Base-by-base conservation (phyloP, 2,329 filamentous ascomycete species). In the Cercospora zeae-maydis region DNA sequence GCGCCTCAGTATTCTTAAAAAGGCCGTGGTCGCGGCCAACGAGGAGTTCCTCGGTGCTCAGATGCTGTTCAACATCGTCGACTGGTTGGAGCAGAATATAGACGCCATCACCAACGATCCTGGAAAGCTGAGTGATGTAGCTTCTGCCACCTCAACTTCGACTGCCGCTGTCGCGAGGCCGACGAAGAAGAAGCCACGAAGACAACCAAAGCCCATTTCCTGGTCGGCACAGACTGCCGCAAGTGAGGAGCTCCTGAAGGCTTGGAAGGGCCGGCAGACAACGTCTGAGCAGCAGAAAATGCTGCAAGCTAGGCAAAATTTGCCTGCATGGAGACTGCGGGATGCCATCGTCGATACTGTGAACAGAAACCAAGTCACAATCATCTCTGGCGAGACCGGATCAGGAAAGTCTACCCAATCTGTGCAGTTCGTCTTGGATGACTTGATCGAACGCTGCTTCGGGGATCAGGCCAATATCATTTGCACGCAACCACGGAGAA, bases 381-480 rank as follows among this genome's bases (percentile, higher is more conserved):
- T 99, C 71, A 95, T 99, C 70, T 96, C 93, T 47, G 95, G 95
- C 69, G 95, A 98, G 78, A 99, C 95, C 3, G 95, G 95, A 58
- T 96, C 92, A 16, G 95, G 95, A 73, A 99, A 99, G 77, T 96
- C 91, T 54, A 98, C 95, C 0, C 95, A 99, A 75, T 95, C 92
- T 2, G 92, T 98, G 34, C 95, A 99, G 75, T 99, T 98, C 76
- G 84, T 99, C 47, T 82, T 99, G 1, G 95, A 99, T 71, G 91
- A 98, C 70, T 80, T 98, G 66, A 96, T 97, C 70, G 82, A 84
- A 65, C 83, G 85, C 51, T 86, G 88, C 7, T 81, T 96, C 8
- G 95, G 93, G 2, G 85, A 84, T 11, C 86, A 86, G 11, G 90
- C 88, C 33, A 97, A 96, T 72, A 96, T 99, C 66, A 87, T 99